Evolutionary conservation across 148 eudicot genomes (phyloP), one percentile per base, ranked within the genome.

Genomic region (Rhododendron simsii): DNA sequence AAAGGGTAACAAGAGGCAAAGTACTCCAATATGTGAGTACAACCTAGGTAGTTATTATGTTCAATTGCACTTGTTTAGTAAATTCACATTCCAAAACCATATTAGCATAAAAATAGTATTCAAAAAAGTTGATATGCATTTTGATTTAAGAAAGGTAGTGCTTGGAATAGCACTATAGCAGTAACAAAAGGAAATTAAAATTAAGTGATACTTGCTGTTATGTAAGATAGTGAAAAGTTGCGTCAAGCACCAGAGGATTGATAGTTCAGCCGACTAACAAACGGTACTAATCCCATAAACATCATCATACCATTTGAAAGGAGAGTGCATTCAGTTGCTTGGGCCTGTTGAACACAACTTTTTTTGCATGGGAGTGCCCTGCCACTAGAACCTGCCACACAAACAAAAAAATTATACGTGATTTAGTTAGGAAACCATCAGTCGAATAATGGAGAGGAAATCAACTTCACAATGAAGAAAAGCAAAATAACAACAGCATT

Each of bases 281-380:
- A 77, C 2, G 35, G 61, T 21, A 41, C 28, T n/a, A 44, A 78
- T 67, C 81, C 5, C 79, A 48, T 18, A 44, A 83, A 74, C 33
- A 55, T 53, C 51, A 15, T 30, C 91, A 85, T 93, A 96, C 99
- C 99, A 96, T 96, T 83, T 83, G 86, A 81, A 73, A 85, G 18
- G 95, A 92, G 69, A 95, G 92, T 41, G 99, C 99, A 94, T 96
- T 96, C 82, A 96, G 90, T 89, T 96, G 99, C 91, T 91, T 96
- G 20, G 99, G 93, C 89, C 99, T 94, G 83, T 96, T 96, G 83
- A 96, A 77, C 61, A 87, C 81, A 84, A 95, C 69, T 48, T 78
- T 91, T 86, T 87, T 90, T 74, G 83, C 92, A 88, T 55, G 86
- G 83, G 86, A 86, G 47, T 86, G 87, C 47, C 86, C 91, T 78